phyloP scores from a whole-genome alignment of 371 early-diverging fungal species.

The Caulochytrium protostelioides region DNA sequence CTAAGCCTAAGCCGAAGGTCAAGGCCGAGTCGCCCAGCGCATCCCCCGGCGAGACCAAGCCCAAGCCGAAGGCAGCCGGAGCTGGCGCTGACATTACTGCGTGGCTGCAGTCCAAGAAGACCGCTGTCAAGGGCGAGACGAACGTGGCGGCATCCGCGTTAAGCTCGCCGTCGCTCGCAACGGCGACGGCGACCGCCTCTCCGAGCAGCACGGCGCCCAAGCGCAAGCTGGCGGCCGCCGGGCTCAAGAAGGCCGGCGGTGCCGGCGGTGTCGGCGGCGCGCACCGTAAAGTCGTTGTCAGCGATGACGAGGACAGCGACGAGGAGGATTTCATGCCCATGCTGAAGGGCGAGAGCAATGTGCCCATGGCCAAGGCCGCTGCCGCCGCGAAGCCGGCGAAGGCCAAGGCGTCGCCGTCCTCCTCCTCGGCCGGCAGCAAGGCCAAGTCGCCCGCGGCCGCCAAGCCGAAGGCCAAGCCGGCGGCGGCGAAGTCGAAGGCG shows the following conservation, averaged over 20 bases:
- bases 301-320: too few relatives aligned
- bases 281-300: too few relatives aligned
- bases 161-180: neutral
- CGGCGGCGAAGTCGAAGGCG: slow-evolving; percentile 3
- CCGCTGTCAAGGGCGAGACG: neutral
- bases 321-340: too few relatives aligned
- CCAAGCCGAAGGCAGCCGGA: neutral
- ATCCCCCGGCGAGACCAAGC: neutral
- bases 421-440: neutral
- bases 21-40: neutral
- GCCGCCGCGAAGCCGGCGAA: too few relatives aligned
- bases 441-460: neutral
- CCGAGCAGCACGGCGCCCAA: neutral
- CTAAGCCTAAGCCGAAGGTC: neutral
- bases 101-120: neutral
- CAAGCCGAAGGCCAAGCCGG: slow-evolving; percentile 4
- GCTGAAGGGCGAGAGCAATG: too few relatives aligned
- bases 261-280: too few relatives aligned
- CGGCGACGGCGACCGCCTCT: neutral
- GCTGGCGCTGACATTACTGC: neutral
- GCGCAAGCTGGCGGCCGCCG: neutral
- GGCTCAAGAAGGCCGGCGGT: neutral
- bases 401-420: too few relatives aligned
- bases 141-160: neutral
- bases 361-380: too few relatives aligned